These are phyloP conservation scores for Pseudofabraea citricarpa DNA, from an alignment of 2,329 filamentous ascomycete genomes.

Conservation along the genomic window DNA sequence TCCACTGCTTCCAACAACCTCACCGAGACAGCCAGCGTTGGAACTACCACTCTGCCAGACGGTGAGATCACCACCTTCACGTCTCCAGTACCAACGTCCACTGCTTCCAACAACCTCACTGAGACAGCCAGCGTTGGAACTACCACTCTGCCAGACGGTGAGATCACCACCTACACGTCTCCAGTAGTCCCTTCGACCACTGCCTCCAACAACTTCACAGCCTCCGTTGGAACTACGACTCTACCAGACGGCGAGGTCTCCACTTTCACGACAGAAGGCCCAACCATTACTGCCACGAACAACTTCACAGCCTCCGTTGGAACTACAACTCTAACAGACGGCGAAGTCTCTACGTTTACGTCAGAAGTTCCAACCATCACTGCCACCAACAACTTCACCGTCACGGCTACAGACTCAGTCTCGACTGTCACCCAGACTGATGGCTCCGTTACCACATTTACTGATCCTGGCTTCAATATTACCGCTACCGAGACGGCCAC, in stretches of 20 bases:
- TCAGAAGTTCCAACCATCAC: not conserved
- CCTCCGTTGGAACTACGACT: too few relatives aligned
- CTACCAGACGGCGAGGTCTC: too few relatives aligned
- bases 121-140: too few relatives aligned
- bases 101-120: too few relatives aligned
- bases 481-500: not conserved
- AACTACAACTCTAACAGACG: too few relatives aligned
- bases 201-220: not conserved
- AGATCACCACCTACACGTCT: too few relatives aligned
- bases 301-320: not conserved
- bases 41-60: not conserved
- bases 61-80: not conserved
- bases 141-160: too few relatives aligned
- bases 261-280: not conserved
- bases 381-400: too few relatives aligned
- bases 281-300: not conserved
- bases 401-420: not conserved
- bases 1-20: too few relatives aligned
- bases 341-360: too few relatives aligned
- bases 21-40: too few relatives aligned
- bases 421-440: not conserved
- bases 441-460: not conserved
- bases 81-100: too few relatives aligned
- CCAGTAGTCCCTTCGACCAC: not conserved
- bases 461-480: not conserved